phyloP scores from a whole-genome alignment of 176 grass and related monocot genomes.

The Rhipidocladum racemiflorum region DNA sequence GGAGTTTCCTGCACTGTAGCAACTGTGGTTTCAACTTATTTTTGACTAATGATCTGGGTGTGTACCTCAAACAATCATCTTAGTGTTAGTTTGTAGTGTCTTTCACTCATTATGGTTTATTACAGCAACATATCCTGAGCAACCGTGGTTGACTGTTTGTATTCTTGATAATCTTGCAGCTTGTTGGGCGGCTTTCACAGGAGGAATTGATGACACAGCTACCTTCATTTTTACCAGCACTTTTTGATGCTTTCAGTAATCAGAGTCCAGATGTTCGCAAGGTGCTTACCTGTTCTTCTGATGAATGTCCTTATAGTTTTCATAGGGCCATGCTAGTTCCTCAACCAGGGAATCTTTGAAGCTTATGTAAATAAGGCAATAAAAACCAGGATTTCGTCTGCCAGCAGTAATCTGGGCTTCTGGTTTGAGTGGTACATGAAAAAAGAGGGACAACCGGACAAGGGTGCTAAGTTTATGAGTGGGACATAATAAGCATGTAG shows the following conservation, averaged over 20 bases:
- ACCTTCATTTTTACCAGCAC: conserved; percentile 73
- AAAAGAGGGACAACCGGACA: conserved; percentile 19
- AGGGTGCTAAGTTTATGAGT: neutral
- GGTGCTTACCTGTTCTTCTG: conserved; percentile 42
- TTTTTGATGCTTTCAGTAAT: conserved; percentile 88
- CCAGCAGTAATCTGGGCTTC: neutral
- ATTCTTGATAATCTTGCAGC: conserved; percentile 46
- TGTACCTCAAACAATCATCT: neutral
- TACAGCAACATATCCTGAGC: conserved; percentile 16
- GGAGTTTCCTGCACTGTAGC: neutral
- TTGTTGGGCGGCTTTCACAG: conserved; percentile 67
- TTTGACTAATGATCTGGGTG: neutral
- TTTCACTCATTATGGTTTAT: neutral
- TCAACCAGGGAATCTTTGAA: neutral
- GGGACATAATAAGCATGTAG: neutral
- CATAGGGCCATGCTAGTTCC: neutral
- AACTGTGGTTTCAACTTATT: neutral
- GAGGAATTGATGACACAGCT: conserved; percentile 77
- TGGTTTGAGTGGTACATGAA: neutral
- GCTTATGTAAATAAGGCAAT: neutral
- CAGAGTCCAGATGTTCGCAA: conserved; percentile 94
- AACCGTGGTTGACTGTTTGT: conserved; percentile 6
- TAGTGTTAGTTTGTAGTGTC: neutral
- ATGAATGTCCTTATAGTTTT: neutral
- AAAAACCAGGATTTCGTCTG: neutral